These are phyloP conservation scores for Albophoma yamanashiensis DNA, from an alignment of 2,329 filamentous ascomycete genomes.

Conservation along the genomic window DNA sequence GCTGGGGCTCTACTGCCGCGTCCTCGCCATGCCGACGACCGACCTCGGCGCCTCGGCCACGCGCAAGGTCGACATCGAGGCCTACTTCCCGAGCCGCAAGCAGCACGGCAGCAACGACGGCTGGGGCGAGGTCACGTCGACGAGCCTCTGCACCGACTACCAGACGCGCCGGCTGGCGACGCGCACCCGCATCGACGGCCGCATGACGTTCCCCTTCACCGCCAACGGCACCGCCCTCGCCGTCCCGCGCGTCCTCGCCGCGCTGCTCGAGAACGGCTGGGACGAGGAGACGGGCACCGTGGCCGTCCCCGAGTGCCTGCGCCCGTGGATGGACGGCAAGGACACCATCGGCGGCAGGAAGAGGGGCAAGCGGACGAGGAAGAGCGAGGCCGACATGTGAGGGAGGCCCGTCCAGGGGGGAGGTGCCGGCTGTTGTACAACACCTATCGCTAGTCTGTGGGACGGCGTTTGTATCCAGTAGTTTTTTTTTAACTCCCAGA, in stretches of 20 bases:
- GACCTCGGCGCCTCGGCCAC: slow-evolving; percentile 84
- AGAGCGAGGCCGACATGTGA: slow-evolving; percentile 1
- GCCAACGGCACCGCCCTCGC: slow-evolving; percentile 91
- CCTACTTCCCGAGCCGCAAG: slow-evolving; percentile 75
- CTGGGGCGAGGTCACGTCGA: slow-evolving; percentile 89
- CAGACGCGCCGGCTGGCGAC: slow-evolving; percentile 78
- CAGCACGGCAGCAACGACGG: slow-evolving; percentile 37
- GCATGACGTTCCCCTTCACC: slow-evolving; percentile 71
- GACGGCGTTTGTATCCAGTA: not conserved
- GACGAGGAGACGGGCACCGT: slow-evolving; percentile 58
- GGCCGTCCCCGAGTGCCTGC: slow-evolving; percentile 65
- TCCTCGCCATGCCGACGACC: slow-evolving; percentile 82
- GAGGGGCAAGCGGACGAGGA: slow-evolving; percentile 5
- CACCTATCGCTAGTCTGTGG: not conserved
- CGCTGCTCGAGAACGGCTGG: slow-evolving; percentile 86
- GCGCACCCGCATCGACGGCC: slow-evolving; percentile 45
- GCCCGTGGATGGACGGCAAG: slow-evolving; percentile 73
- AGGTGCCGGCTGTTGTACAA: not conserved
- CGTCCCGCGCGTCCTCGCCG: slow-evolving; percentile 79
- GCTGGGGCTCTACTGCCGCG: slow-evolving; percentile 72
- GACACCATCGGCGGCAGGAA: slow-evolving; percentile 45
- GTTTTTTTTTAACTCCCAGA: not conserved
- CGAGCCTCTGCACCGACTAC: slow-evolving; percentile 90
- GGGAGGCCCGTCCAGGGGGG: not conserved
- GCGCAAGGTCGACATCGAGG: slow-evolving; percentile 88